Evolutionary conservation across 306 rosid species (phyloP), one percentile per base, ranked within the genome.

Genomic region (Trifolium fragiferum): DNA sequence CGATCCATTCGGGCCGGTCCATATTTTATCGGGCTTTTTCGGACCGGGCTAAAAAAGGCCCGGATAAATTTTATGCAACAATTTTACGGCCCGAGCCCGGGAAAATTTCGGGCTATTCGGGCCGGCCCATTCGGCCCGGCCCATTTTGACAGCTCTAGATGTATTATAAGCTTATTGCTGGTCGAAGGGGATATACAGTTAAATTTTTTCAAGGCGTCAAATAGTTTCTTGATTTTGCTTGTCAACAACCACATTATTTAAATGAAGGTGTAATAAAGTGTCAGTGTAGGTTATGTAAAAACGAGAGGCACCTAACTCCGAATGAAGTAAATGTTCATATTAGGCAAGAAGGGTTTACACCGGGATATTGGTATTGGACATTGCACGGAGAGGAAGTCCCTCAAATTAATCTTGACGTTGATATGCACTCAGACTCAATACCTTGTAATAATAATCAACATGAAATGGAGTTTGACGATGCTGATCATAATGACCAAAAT

Each of bases 171-270:
- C 78, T 30, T 46, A 30, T 46, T 62, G 49, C 21, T 32, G 25
- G 70, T 6, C 35, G 50, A 46, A 74, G 18, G 25, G 70, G 61
- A 30, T 62, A 74, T 46, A 30, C n/a, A 3, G 27, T 19, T 30
- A 35, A 4, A 30, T 73, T 60, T 32, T 44, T 60, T 3, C n/a
- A 61, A 46, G 70, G 70, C 1, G 6, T 74, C 15, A 8, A 74
- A 46, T 70, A 74, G 21, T 74, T 74, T 61, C 14, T 74, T 12
- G 47, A 30, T 46, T 61, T 74, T 46, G 49, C 70, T 60, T 74
- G 61, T 61, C 61, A 15, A 7, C 70, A 74, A 19, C 7, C 33
- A 18, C 14, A 46, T 15, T 64, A 37, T 64, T 35, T 64, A 15
- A 37, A 9, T 37, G 30, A 64, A 18, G 69, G 69, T 35, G 69